Evolutionary conservation across 345 rosid genomes (phyloP).

Genomic region (Boechera stricta): DNA sequence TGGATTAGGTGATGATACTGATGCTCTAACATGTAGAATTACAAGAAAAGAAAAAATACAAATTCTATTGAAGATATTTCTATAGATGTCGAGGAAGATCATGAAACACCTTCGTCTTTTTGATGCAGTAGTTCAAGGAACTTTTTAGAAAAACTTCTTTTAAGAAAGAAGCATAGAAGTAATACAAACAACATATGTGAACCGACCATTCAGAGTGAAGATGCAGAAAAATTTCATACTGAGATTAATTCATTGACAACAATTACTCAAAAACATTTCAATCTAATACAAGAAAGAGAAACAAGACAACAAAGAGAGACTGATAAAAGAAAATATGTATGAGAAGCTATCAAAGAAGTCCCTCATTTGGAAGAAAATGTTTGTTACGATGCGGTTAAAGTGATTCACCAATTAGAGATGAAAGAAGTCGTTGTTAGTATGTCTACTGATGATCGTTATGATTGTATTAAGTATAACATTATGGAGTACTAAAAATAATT

Average conservation of each 20-base stretch:
- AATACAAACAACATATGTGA: background rate
- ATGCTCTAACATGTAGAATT: too few species aligned
- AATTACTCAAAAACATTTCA: background rate
- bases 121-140: background rate
- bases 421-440: too few species aligned
- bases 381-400: too few species aligned
- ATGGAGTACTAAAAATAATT: too few species aligned
- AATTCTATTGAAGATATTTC: background rate
- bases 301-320: conserved; percentile 4
- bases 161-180: background rate
- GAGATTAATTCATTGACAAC: background rate
- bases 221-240: background rate
- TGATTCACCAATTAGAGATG: too few species aligned
- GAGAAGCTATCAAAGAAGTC: too few species aligned
- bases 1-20: too few species aligned
- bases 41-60: too few species aligned
- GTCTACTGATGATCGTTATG: too few species aligned
- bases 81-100: background rate
- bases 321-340: background rate
- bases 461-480: too few species aligned
- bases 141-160: background rate
- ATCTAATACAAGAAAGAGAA: conserved; percentile 15
- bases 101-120: background rate
- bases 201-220: background rate
- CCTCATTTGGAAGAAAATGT: too few species aligned